phyloP scores from a whole-genome alignment of 208 protist genomes.

The Crithidia sp. region DNA sequence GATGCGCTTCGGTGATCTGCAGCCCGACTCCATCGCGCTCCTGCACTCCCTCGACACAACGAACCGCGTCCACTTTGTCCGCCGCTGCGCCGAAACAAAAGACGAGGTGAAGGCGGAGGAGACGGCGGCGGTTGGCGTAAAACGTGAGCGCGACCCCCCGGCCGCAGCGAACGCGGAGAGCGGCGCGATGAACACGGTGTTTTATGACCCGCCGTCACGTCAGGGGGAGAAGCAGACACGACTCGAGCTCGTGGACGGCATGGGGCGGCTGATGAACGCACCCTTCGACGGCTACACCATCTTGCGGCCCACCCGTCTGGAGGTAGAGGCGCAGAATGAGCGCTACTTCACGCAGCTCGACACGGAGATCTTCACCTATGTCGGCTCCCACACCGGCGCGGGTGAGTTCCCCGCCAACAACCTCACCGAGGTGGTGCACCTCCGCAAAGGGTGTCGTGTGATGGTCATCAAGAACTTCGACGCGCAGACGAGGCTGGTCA shows the following conservation, averaged over 20 bases:
- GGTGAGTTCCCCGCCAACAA: conserved; percentile 42
- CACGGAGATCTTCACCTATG: conserved; percentile 55
- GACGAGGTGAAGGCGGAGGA: conserved; percentile 1
- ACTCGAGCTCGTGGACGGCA: conserved; percentile 33
- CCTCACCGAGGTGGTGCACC: conserved; percentile 42
- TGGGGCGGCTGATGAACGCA: conserved; percentile 19
- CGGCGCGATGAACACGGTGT: not conserved
- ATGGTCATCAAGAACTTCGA: conserved; percentile 91
- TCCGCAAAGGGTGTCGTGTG: conserved; percentile 82
- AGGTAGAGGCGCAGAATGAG: conserved; percentile 73
- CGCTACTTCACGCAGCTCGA: conserved; percentile 59
- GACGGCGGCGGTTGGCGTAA: conserved; percentile 3
- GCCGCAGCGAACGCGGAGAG: not conserved
- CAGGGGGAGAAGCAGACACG: conserved; percentile 7
- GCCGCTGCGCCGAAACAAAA: not conserved
- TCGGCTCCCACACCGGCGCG: conserved; percentile 53
- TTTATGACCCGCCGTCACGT: conserved; percentile 7
- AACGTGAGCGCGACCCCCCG: conserved; percentile 3
- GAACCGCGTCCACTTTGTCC: conserved; percentile 42
- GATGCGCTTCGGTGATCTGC: conserved; percentile 66
- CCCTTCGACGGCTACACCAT: conserved; percentile 73
- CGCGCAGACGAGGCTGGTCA: conserved; percentile 64
- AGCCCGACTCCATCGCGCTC: conserved; percentile 37
- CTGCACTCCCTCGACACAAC: conserved; percentile 50
- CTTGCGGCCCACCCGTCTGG: conserved; percentile 56